These are phyloP conservation scores for Aschersonia sp. DNA, from an alignment of 2,329 filamentous ascomycete genomes.

Conservation along the genomic window DNA sequence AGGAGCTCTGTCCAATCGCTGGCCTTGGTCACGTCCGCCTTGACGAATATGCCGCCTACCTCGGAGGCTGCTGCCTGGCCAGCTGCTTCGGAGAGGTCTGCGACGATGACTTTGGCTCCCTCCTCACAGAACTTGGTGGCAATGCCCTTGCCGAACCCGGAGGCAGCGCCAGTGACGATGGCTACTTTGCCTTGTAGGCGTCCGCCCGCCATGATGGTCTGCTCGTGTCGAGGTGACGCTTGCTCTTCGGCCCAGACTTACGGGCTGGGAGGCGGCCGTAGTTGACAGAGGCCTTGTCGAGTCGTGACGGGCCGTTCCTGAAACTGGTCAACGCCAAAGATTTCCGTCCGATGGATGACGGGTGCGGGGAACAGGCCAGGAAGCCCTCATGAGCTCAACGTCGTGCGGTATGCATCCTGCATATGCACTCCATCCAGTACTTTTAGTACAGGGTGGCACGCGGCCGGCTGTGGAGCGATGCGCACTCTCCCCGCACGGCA, in stretches of 20 bases:
- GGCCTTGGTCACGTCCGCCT: constrained; percentile 34
- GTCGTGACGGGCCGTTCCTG: too few species aligned
- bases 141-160: constrained; percentile 50
- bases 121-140: constrained; percentile 42
- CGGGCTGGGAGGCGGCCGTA: neutral
- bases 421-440: too few species aligned
- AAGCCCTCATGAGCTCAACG: too few species aligned
- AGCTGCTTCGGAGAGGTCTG: constrained; percentile 40
- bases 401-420: too few species aligned
- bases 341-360: too few species aligned
- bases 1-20: constrained; percentile 39
- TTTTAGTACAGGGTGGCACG: too few species aligned
- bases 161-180: constrained; percentile 38
- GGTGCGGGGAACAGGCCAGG: too few species aligned
- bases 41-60: constrained; percentile 26
- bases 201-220: constrained; percentile 9
- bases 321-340: too few species aligned
- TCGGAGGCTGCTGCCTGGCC: constrained; percentile 32
- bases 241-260: neutral
- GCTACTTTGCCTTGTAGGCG: constrained; percentile 26
- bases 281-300: neutral
- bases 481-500: too few species aligned
- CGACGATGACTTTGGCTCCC: constrained; percentile 46
- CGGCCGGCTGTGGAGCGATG: too few species aligned
- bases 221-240: neutral